phyloP scores from a whole-genome alignment of 176 grass and related monocot genomes.

The Tillandsia fasciculata region DNA sequence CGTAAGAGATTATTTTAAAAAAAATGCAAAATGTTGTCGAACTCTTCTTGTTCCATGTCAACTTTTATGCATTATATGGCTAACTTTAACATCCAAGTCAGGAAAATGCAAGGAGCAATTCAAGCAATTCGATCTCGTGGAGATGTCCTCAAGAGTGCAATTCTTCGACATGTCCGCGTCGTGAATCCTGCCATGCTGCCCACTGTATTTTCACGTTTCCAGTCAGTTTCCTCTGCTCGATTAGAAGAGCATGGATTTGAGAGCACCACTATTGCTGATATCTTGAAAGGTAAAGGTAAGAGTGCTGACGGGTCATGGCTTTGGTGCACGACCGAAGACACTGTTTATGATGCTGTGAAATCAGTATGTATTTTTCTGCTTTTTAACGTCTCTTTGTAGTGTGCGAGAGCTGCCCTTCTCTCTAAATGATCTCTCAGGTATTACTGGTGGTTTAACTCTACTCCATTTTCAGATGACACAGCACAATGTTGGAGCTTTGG shows the following conservation, averaged over 20 bases:
- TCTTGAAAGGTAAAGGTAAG: slow-evolving; percentile 83
- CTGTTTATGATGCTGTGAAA: slow-evolving; percentile 92
- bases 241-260: slow-evolving; percentile 86
- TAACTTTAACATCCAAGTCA: neutral
- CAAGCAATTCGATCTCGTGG: slow-evolving; percentile 50
- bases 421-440: neutral
- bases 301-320: slow-evolving; percentile 96
- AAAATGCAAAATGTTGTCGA: too few species aligned
- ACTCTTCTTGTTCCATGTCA: too few species aligned
- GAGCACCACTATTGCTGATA: slow-evolving; percentile 63
- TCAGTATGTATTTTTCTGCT: slow-evolving; percentile 38
- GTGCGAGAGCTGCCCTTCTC: neutral
- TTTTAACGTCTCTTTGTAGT: slow-evolving; percentile 4
- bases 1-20: too few species aligned
- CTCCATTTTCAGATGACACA: slow-evolving; percentile 66
- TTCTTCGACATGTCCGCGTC: slow-evolving; percentile 42
- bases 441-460: neutral
- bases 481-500: slow-evolving; percentile 94
- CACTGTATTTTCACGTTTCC: slow-evolving; percentile 36
- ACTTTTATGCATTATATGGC: neutral
- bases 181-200: slow-evolving; percentile 41
- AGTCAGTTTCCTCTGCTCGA: slow-evolving; percentile 53
- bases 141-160: slow-evolving; percentile 40
- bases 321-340: slow-evolving; percentile 88
- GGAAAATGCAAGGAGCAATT: slow-evolving; percentile 70